Evolutionary conservation across 2,329 filamentous ascomycete genomes (phyloP), one percentile per base, ranked within the genome.

Genomic region (Cytospora schulzeri): DNA sequence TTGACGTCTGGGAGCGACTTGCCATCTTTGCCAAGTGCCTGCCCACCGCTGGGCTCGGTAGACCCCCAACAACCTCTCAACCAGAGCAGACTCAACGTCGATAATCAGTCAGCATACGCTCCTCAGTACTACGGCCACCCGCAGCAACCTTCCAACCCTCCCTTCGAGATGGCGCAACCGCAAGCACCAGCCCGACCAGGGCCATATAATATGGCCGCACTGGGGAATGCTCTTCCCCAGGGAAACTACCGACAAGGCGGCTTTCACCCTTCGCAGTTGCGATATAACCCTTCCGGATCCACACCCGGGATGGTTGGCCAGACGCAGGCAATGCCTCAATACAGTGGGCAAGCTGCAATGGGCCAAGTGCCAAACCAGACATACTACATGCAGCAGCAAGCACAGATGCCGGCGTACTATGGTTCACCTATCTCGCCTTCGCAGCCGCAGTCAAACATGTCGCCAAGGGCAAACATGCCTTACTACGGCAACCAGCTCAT

Each of bases 321-420:
- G 35, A 72, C 76, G 67, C 67, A 73, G n/a, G 77, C 74, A 59
- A 67, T 68, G 61, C 51, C 61, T 41, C 79, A 78, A 50, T 84
- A 77, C 63, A 72, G 74, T 15, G 73, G 73, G 1, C 78, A 78
- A 63, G 69, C 71, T 11, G 67, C 72, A 28, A 76, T 83, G 69
- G 67, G 70, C n/a, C 71, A 75, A 19, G 71, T 81, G 65, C 66
- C 74, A 26, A 73, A 71, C 22, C 81, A 80, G 56, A 77, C 77
- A 28, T 85, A 81, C 67, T 85, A 85, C 66, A 67, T 80, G 60
- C 75, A 78, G 11, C 81, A 80, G 57, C 77, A 80, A 52, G 69
- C 72, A 41, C 79, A 79, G 35, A 76, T 80, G 67, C 70, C 75
- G n/a, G 78, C 76, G 15, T 84, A 78, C 66, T 84, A 83, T 56